phyloP scores from a whole-genome alignment of 1,284 basidiomycete genomes.

The Schizophyllum commune region DNA sequence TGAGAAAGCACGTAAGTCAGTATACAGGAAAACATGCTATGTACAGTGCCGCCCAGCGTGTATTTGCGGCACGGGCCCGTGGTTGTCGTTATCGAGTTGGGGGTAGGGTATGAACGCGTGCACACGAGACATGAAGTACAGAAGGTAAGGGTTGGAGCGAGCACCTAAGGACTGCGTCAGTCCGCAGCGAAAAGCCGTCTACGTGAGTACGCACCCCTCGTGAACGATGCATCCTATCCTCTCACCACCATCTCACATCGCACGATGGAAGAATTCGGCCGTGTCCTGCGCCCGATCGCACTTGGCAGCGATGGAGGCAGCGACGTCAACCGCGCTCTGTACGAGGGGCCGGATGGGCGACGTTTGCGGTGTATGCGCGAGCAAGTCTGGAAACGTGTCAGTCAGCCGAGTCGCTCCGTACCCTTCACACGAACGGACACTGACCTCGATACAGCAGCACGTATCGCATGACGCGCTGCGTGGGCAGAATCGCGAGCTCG shows the following conservation, averaged over 20 bases:
- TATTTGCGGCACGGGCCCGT: background rate
- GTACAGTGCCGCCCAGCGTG: background rate
- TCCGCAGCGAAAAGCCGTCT: no score
- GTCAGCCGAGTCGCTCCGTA: background rate
- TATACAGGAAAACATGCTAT: background rate
- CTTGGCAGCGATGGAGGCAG: slow-evolving; percentile 50
- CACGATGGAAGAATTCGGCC: slow-evolving; percentile 35
- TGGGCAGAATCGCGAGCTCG: slow-evolving; percentile 63
- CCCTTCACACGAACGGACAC: slow-evolving; percentile 15
- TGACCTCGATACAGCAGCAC: slow-evolving; percentile 58
- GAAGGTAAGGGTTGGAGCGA: no score
- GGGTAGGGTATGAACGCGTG: background rate
- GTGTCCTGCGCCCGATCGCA: slow-evolving; percentile 62
- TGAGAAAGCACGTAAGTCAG: background rate
- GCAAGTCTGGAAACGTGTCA: slow-evolving; percentile 24
- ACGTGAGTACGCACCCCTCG: background rate
- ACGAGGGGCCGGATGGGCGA: slow-evolving; percentile 36
- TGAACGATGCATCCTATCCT: background rate
- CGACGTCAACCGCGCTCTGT: slow-evolving; percentile 51
- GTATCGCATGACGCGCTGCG: slow-evolving; percentile 64
- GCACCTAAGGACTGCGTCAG: no score
- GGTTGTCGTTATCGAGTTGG: background rate
- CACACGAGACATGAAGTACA: no score
- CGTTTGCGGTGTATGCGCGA: slow-evolving; percentile 28
- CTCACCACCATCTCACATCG: background rate